Conservation (phyloP, 176 grass and related monocot species). For the Phyllostachys edulis region DNA sequence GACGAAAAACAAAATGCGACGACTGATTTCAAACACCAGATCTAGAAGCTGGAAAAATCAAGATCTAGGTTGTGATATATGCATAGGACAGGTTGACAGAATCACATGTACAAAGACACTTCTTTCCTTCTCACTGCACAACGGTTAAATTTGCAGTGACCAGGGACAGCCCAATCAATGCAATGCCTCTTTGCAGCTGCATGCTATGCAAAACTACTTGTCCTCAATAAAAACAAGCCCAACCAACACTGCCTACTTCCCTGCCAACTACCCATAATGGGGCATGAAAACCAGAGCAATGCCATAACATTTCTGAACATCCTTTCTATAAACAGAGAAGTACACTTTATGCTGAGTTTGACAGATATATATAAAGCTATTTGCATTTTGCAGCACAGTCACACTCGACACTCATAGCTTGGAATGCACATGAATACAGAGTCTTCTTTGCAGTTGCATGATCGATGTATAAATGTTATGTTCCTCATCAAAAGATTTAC, state of each 20-base stretch:
- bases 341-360: background rate
- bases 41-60: background rate
- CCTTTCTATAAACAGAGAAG: background rate
- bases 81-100: conserved; percentile 3
- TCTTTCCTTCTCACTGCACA: background rate
- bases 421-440: background rate
- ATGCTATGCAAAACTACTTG: background rate
- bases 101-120: background rate
- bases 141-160: background rate
- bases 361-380: background rate
- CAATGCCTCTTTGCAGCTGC: conserved; percentile 4
- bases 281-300: background rate
- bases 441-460: background rate
- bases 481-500: background rate
- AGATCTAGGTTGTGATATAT: background rate
- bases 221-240: background rate
- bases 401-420: background rate
- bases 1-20: background rate
- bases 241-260: conserved; percentile 19
- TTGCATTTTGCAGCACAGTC: background rate
- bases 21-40: background rate
- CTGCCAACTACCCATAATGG: conserved; percentile 11
- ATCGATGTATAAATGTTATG: background rate
- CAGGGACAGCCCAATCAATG: conserved; percentile 30
- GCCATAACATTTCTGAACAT: background rate